phyloP scores from a whole-genome alignment of 306 rosid species.

The Arachis stenosperma region DNA sequence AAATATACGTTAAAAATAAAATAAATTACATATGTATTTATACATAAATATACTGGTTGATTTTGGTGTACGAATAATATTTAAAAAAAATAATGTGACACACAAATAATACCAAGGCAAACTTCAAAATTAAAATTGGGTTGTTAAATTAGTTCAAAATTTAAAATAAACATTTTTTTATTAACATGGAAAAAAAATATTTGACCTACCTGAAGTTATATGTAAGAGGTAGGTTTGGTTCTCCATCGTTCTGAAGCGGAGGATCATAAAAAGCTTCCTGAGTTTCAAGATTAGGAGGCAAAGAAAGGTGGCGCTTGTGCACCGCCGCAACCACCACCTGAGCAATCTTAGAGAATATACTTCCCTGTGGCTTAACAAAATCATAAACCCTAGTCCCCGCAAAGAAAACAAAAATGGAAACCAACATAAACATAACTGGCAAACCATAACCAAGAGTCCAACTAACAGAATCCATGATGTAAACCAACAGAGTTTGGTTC shows the following conservation, averaged over 20 bases:
- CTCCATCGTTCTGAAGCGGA: slow-evolving; percentile 33
- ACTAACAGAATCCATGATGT: slow-evolving; percentile 56
- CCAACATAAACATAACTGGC: slow-evolving; percentile 49
- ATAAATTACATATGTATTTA: too few relatives aligned
- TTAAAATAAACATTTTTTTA: too few relatives aligned
- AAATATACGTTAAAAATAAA: too few relatives aligned
- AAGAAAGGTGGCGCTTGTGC: slow-evolving; percentile 46
- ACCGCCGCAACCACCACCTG: slow-evolving; percentile 57
- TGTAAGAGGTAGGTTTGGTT: slow-evolving; percentile 50
- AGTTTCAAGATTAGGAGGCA: slow-evolving; percentile 15
- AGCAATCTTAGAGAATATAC: slow-evolving; percentile 41
- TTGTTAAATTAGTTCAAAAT: too few relatives aligned
- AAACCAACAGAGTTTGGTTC: slow-evolving; percentile 47
- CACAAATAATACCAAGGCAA: too few relatives aligned
- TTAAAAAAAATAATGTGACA: too few relatives aligned
- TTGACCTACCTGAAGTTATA: slow-evolving; percentile 46
- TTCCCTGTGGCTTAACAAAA: slow-evolving; percentile 50
- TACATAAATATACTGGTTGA: too few relatives aligned
- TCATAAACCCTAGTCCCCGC: slow-evolving; percentile 44
- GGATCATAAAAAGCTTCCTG: slow-evolving; percentile 40
- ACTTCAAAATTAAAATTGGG: too few relatives aligned
- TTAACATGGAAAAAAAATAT: too few relatives aligned
- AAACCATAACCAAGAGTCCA: slow-evolving; percentile 63
- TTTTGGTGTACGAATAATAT: too few relatives aligned
- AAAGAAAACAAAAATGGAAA: slow-evolving; percentile 51